These are phyloP conservation scores for Persicaria maculosa DNA, from an alignment of 148 eudicot genomes.

Conservation along the genomic window DNA sequence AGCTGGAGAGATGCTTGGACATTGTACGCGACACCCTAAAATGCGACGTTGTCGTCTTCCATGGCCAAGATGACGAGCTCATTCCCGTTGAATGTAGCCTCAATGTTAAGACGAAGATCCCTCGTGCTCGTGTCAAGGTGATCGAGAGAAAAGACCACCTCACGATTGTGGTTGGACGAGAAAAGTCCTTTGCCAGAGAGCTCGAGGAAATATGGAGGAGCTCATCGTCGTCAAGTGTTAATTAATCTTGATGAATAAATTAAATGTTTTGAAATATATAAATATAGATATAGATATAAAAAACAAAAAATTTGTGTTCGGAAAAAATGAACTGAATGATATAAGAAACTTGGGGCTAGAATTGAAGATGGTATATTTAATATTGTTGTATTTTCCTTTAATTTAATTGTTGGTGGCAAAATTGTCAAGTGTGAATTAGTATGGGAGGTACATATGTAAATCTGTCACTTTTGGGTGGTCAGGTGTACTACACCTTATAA, in stretches of 20 bases:
- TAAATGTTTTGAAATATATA: conserved; percentile 1
- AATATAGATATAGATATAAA: conserved; percentile 1
- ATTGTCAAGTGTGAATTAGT: conserved; percentile 11
- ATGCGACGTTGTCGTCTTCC: conserved; percentile 51
- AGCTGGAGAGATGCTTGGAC: conserved; percentile 62
- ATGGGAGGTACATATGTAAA: not conserved
- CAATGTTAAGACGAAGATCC: conserved; percentile 46
- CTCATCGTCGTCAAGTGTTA: conserved; percentile 7
- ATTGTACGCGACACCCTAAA: conserved; percentile 36
- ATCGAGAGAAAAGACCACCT: conserved; percentile 72
- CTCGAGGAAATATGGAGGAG: conserved; percentile 71
- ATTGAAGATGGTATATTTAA: not conserved
- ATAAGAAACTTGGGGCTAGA: not conserved
- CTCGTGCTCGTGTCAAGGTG: conserved; percentile 62
- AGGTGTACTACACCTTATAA: not conserved
- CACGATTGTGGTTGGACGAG: conserved; percentile 76
- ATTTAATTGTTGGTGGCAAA: too few relatives aligned
- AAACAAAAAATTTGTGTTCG: not conserved
- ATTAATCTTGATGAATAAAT: conserved; percentile 1
- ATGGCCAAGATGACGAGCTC: conserved; percentile 75
- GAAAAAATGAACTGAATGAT: not conserved
- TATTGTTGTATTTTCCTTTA: not conserved
- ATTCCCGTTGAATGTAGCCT: conserved; percentile 80
- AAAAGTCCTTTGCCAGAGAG: conserved; percentile 62
- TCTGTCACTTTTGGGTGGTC: not conserved